Base-by-base conservation (phyloP, 2,329 filamentous ascomycete species). In the Phyllachora maydis region DNA sequence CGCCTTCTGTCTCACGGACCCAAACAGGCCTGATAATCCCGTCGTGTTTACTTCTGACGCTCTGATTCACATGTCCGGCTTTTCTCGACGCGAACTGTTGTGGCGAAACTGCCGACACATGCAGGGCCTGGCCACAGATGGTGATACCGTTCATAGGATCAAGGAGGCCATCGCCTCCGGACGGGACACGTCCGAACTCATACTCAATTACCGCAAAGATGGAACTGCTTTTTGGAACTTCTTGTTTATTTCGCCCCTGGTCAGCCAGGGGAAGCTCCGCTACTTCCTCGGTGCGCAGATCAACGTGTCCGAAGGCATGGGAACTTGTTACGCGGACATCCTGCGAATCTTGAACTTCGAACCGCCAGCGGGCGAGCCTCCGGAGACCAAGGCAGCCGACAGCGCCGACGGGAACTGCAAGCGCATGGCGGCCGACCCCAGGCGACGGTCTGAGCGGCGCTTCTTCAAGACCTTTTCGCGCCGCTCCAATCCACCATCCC, bases 251-350 rank as follows among this genome's bases (percentile, higher is more conserved):
- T 52, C 56, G 22, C 64, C 65, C 0, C 39, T 71, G 1, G 45
- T 51, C 13, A 54, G 65, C 27, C 32, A 45, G 1, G 62, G 62
- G 3, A 51, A 50, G 6, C 39, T 59, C 2, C 47, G 45, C 0
- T 65, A 57, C 38, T 64, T 58, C 32, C 46, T 71, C 10, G 62
- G 59, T 1, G 62, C 54, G 0, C 59, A 69, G 30, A 52, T 69
- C 24, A 59, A 70, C 30, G 55, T 65, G 9, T 65, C 61, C 1
- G 58, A 59, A 3, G 55, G 53, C 0, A 49, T 67, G 16, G 52
- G 55, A 26, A 53, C 46, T 23, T 47, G 48, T 2, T 21, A 22
- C 16, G 49, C 51, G 4, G 63, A 67, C 28, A 47, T 67, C 5
- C 29, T 69, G 21, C 48, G 47, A 5, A 43, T 65, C 5, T 35